Evolutionary conservation across 208 protist species (phyloP).

Genomic region (Wallacemonas rigidus): DNA sequence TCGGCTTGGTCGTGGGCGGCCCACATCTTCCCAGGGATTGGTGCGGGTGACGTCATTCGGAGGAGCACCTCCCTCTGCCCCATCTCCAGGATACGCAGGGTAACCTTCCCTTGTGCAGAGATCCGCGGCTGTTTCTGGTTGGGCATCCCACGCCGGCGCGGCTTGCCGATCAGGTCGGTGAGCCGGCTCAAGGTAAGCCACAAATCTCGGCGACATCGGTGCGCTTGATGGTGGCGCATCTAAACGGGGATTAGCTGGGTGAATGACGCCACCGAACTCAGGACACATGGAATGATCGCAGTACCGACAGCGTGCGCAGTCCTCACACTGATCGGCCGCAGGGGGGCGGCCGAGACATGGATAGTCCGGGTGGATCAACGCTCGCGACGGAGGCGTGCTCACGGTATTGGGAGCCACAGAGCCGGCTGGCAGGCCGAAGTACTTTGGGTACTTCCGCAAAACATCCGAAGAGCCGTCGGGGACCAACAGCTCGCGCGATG

Average conservation of each 20-base stretch:
- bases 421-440: not conserved
- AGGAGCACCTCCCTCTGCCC: not conserved
- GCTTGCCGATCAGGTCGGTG: not conserved
- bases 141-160: no score
- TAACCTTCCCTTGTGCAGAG: not conserved
- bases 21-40: constrained; percentile 9
- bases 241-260: no score
- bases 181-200: not conserved
- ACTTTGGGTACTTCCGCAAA: constrained; percentile 3
- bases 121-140: not conserved
- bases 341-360: not conserved
- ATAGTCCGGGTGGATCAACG: not conserved
- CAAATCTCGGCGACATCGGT: not conserved
- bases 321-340: constrained; percentile 1
- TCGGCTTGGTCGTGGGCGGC: not conserved
- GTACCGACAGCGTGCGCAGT: constrained; percentile 9
- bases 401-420: not conserved
- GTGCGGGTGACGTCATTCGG: constrained; percentile 1
- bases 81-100: not conserved
- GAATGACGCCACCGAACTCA: not conserved
- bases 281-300: not conserved
- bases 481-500: not conserved
- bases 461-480: not conserved
- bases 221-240: not conserved
- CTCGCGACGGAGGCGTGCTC: not conserved